phyloP scores from a whole-genome alignment of 495 filamentous ascomycete genomes.

The Apiosordaria backusii region DNA sequence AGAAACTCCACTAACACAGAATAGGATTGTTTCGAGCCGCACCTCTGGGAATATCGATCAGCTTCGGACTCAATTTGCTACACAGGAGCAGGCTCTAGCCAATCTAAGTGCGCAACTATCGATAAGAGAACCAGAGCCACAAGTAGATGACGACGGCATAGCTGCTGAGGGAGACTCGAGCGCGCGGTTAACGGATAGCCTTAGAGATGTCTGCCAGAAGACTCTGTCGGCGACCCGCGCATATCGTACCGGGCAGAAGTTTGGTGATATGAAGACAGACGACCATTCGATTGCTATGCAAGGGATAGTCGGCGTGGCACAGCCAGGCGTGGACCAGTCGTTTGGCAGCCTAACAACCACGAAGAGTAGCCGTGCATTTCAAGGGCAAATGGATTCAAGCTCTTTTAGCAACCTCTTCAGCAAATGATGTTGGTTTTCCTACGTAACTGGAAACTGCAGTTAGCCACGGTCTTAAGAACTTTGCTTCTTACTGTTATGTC shows the following conservation, averaged over 20 bases:
- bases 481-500: neutral
- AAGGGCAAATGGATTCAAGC: slow-evolving; percentile 11
- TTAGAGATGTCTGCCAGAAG: slow-evolving; percentile 11
- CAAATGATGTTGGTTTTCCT: neutral
- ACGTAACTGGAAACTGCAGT: slow-evolving; percentile 3
- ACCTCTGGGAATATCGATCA: slow-evolving; percentile 14
- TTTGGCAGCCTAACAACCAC: slow-evolving; percentile 1
- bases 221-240: slow-evolving; percentile 11
- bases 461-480: slow-evolving; percentile 1
- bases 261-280: slow-evolving; percentile 13
- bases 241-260: slow-evolving; percentile 9
- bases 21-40: slow-evolving; percentile 7
- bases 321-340: slow-evolving; percentile 12
- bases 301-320: slow-evolving; percentile 15
- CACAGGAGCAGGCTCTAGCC: slow-evolving; percentile 12
- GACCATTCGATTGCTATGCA: slow-evolving; percentile 12
- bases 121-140: slow-evolving; percentile 8
- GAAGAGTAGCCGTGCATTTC: slow-evolving; percentile 12
- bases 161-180: slow-evolving; percentile 6
- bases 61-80: slow-evolving; percentile 12
- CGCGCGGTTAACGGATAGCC: slow-evolving; percentile 6
- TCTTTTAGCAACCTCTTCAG: slow-evolving; percentile 13
- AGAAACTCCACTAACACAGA: slow-evolving; percentile 7
- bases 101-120: slow-evolving; percentile 7
- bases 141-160: neutral